Conservation (phyloP, 306 rosid species). For the Comarum palustre region DNA sequence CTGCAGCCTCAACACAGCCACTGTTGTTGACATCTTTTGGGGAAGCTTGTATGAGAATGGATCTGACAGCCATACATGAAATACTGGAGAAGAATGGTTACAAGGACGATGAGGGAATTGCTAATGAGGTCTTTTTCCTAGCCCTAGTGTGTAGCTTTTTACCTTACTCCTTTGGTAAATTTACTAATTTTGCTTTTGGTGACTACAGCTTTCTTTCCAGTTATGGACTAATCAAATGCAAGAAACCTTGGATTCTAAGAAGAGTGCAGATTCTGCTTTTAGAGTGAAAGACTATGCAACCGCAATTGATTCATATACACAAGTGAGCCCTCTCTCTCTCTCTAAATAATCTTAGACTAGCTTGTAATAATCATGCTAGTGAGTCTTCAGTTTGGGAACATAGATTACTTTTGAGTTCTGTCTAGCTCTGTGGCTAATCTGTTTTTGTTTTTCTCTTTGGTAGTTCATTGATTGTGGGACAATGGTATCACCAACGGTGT, state of each 20-base stretch:
- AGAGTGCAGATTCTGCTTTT: slow-evolving; percentile 89
- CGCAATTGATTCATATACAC: slow-evolving; percentile 78
- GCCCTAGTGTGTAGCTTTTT: too few species aligned
- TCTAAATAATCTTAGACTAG: background rate
- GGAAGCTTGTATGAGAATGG: slow-evolving; percentile 81
- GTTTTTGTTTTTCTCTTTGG: background rate
- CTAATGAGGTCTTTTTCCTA: slow-evolving; percentile 66
- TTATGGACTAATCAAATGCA: slow-evolving; percentile 97
- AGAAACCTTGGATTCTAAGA: slow-evolving; percentile 83
- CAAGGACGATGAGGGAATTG: slow-evolving; percentile 94
- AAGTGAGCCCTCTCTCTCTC: slow-evolving; percentile 48
- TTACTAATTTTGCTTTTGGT: slow-evolving; percentile 28
- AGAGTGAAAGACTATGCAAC: slow-evolving; percentile 70
- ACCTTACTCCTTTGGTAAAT: background rate
- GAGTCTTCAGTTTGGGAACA: background rate
- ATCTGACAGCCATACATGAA: slow-evolving; percentile 88
- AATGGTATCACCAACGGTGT: slow-evolving; percentile 93
- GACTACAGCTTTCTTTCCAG: slow-evolving; percentile 91
- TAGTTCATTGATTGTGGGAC: slow-evolving; percentile 95
- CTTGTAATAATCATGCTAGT: background rate
- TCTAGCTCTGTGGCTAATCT: background rate
- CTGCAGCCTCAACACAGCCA: slow-evolving; percentile 52
- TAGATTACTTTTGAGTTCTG: too few species aligned
- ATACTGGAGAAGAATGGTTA: slow-evolving; percentile 88
- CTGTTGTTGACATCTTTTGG: slow-evolving; percentile 78